phyloP scores from a whole-genome alignment of 371 early-diverging fungal species.

The Chytridiales sp. region DNA sequence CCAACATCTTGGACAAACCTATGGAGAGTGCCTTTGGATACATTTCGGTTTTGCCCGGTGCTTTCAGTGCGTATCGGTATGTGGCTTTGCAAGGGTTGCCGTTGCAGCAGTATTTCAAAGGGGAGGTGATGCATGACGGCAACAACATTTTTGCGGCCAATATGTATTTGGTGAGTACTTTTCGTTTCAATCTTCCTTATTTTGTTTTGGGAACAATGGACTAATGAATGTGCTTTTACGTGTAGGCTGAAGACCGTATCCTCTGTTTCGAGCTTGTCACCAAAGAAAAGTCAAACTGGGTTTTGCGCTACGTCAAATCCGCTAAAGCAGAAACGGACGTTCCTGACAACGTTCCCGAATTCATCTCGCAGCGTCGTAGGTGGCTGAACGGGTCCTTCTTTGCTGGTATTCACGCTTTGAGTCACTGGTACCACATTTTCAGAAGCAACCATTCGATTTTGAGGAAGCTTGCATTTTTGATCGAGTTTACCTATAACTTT shows the following conservation, averaged over 20 bases:
- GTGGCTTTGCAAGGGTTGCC: constrained; percentile 87
- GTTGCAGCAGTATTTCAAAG: constrained; percentile 87
- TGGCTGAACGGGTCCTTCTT: constrained; percentile 97
- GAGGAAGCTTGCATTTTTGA: constrained; percentile 63
- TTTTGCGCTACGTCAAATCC: constrained; percentile 59
- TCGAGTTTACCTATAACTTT: constrained; percentile 65
- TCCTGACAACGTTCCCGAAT: constrained; percentile 77
- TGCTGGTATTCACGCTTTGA: constrained; percentile 83
- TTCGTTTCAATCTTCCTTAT: not conserved
- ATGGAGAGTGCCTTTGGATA: constrained; percentile 96
- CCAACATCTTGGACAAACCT: constrained; percentile 96
- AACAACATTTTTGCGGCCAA: constrained; percentile 63
- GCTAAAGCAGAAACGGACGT: constrained; percentile 84
- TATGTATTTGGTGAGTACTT: constrained; percentile 56
- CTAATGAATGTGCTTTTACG: not conserved
- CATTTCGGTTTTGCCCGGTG: constrained; percentile 93
- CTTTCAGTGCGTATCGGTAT: constrained; percentile 96
- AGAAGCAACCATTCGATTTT: constrained; percentile 61
- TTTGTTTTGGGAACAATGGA: too few species aligned
- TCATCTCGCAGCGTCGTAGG: constrained; percentile 88
- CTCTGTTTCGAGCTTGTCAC: constrained; percentile 86
- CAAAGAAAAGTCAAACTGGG: constrained; percentile 69
- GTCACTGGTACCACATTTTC: constrained; percentile 75
- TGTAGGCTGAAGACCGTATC: constrained; percentile 84
- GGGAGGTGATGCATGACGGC: constrained; percentile 81